A percentile compares a stretch with the other conserved stretches of the same genome.
These are phyloP conservation scores for Acorus calamus DNA, from an alignment of 106 monocot species.

Conservation along the genomic window DNA sequence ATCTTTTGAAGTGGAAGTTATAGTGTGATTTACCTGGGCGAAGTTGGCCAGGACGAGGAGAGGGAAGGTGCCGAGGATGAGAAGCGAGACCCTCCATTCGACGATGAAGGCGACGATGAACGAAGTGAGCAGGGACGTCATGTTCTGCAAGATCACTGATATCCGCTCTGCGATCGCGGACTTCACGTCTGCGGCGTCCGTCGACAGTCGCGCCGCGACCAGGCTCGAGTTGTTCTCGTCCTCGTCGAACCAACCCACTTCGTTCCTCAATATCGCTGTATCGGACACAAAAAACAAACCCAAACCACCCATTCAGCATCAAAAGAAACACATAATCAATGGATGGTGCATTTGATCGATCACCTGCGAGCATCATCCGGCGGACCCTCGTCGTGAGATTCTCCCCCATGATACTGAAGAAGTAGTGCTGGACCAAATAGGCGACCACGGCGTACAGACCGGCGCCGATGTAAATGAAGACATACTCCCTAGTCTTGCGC, in stretches of 20 bases:
- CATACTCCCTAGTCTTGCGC: slow-evolving; percentile 83
- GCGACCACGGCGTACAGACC: slow-evolving; percentile 95
- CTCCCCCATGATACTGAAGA: slow-evolving; percentile 99
- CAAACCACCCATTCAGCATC: not conserved
- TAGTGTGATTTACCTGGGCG: slow-evolving; percentile 51
- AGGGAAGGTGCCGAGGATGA: slow-evolving; percentile 95
- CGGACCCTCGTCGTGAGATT: slow-evolving; percentile 95
- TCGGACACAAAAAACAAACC: not conserved
- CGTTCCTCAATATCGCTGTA: slow-evolving; percentile 90
- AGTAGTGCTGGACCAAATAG: slow-evolving; percentile 94
- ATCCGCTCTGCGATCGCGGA: slow-evolving; percentile 94
- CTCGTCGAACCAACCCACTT: slow-evolving; percentile 99
- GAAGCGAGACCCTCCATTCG: slow-evolving; percentile 86
- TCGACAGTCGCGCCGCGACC: slow-evolving; percentile 72
- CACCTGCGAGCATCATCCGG: slow-evolving; percentile 95
- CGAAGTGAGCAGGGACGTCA: slow-evolving; percentile 88
- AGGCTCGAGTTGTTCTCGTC: slow-evolving; percentile 98
- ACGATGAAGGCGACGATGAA: slow-evolving; percentile 86
- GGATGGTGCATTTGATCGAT: not conserved
- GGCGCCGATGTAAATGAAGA: slow-evolving; percentile 90
- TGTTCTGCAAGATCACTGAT: slow-evolving; percentile 95
- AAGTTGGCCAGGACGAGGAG: slow-evolving; percentile 94
- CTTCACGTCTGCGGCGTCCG: slow-evolving; percentile 92
- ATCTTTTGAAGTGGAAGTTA: no score
- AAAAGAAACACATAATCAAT: not conserved